phyloP scores from a whole-genome alignment of 1,139 yeast species.

The Geotrichum siamense region DNA sequence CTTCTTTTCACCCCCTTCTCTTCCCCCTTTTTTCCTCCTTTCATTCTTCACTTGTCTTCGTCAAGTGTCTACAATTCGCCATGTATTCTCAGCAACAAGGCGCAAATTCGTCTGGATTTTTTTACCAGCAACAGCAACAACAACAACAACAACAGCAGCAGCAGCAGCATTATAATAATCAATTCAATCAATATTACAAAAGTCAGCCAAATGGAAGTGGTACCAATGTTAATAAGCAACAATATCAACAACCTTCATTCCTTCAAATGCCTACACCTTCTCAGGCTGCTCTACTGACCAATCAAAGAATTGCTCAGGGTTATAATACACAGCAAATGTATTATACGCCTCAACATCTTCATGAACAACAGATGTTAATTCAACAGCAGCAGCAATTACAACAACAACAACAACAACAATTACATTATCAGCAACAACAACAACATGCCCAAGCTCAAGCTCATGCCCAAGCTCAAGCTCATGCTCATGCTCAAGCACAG shows the following conservation, averaged over 20 bases:
- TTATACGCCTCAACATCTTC: constrained; percentile 20
- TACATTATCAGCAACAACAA: constrained; percentile 20
- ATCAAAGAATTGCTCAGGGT: constrained; percentile 22
- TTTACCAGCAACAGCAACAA: constrained; percentile 22
- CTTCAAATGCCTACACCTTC: constrained; percentile 28
- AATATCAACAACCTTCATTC: constrained; percentile 21
- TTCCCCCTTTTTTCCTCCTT: not conserved
- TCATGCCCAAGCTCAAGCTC: constrained; percentile 18
- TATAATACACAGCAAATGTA: constrained; percentile 19
- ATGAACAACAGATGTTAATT: constrained; percentile 21
- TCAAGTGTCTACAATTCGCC: not conserved
- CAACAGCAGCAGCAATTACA: constrained; percentile 19
- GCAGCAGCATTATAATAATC: constrained; percentile 16
- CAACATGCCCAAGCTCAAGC: constrained; percentile 19
- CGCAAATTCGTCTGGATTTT: constrained; percentile 25
- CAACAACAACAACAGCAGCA: constrained; percentile 17
- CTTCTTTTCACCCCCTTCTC: not conserved
- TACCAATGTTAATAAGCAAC: too few relatives aligned
- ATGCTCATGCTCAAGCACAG: constrained; percentile 19
- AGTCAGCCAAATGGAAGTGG: constrained; percentile 3
- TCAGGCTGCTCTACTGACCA: constrained; percentile 25
- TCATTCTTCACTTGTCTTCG: not conserved
- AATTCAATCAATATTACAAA: constrained; percentile 9
- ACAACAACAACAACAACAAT: constrained; percentile 17
- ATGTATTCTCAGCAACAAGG: constrained; percentile 18